A percentile compares a stretch with the other conserved stretches of the same genome.
Conservation (phyloP, 306 rosid genomes). For the Parietaria judaica region DNA sequence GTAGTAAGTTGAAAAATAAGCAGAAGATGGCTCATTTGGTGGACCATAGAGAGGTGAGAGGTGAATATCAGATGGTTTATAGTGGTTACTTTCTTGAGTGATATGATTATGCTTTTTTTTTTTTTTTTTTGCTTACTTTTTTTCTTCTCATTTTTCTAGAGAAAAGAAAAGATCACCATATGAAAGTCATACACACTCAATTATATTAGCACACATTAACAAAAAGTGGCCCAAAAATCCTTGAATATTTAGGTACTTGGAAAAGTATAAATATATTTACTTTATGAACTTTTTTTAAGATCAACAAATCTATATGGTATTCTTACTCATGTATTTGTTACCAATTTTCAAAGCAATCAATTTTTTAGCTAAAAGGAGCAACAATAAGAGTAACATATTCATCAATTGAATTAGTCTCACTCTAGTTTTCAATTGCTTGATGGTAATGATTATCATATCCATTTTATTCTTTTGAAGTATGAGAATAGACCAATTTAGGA, state of each 20-base stretch:
- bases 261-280: background rate
- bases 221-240: constrained; percentile 14
- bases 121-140: constrained; percentile 29
- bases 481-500: too few species aligned
- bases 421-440: too few species aligned
- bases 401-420: too few species aligned
- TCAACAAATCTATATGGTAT: background rate
- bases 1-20: constrained; percentile 6
- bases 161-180: constrained; percentile 16
- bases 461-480: too few species aligned
- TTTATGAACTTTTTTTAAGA: too few species aligned
- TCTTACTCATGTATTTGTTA: background rate
- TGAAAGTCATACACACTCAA: constrained; percentile 29
- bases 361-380: too few species aligned
- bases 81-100: constrained; percentile 32
- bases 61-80: constrained; percentile 28
- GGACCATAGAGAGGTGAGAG: constrained; percentile 36
- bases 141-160: constrained; percentile 10
- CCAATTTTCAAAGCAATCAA: too few species aligned
- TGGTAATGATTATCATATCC: too few species aligned
- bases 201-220: constrained; percentile 21
- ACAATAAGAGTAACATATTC: too few species aligned
- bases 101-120: constrained; percentile 32
- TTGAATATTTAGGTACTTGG: background rate
- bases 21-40: constrained; percentile 22